Evolutionary conservation across 306 rosid species (phyloP), one percentile per base, ranked within the genome.

Genomic region (Rosa lucieae): DNA sequence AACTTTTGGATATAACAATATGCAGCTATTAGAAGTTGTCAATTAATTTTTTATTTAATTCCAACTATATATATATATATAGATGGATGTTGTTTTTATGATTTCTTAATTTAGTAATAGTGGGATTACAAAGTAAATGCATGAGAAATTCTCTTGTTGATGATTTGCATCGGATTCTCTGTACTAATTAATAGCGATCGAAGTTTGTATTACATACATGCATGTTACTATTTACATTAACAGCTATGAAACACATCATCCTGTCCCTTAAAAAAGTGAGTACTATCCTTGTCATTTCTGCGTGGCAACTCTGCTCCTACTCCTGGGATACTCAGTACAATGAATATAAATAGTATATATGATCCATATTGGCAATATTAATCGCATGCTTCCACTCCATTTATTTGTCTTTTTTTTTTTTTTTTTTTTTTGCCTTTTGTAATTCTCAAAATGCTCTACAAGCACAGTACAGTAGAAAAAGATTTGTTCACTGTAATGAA

Each of bases 171-270:
- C 4, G 37, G 18, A 26, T 62, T 62, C 40, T 12, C 8, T 20
- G 0, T 6, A 20, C 3, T 3, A 3, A 49, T 49, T 49, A 49
- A 49, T 11, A 48, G 23, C 29, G 29, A 26, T 26, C 29, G 29
- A 26, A 26, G 29, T 26, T 26, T 26, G 29, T 26, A 26, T 26
- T 26, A 26, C 29, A 15, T 47, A 23, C 43, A 72, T 51, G 67
- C 62, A 72, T 18, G 48, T 35, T 72, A 6, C 3, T 3, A 63
- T 6, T 63, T 63, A 63, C 44, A 61, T 26, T 1, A 55, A 56
- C 78, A 40, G 68, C 67, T 55, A 62, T 55, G 40, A 21, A 40
- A 74, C 77, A 40, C 69, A 74, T 23, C 23, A 21, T 23, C 12
- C 1, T 58, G 55, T 74, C 78, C 78, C 56, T 74, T 7, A 9